Conservation (phyloP, 768 basidiomycete genomes). For the Leccinum rimulosum region DNA sequence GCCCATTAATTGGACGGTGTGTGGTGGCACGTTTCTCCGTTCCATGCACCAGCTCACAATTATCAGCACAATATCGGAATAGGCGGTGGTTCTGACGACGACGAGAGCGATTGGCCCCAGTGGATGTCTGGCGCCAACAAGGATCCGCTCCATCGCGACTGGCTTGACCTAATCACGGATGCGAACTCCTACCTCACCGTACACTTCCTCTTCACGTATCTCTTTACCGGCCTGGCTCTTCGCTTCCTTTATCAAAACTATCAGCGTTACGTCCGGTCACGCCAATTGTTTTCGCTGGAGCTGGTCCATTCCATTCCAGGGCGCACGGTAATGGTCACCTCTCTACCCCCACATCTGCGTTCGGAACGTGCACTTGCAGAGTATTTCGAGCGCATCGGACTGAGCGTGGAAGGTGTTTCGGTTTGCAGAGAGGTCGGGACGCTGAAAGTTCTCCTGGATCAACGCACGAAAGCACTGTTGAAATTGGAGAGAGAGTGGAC, state of each 20-base stretch:
- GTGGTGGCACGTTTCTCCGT: constrained; percentile 21
- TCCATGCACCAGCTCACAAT: not conserved
- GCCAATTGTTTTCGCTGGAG: constrained; percentile 93
- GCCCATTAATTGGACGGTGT: constrained; percentile 91
- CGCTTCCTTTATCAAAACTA: constrained; percentile 90
- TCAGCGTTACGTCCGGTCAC: constrained; percentile 79
- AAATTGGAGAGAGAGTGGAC: constrained; percentile 85
- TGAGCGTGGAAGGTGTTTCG: constrained; percentile 90
- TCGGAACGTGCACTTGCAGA: constrained; percentile 85
- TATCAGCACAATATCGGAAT: constrained; percentile 69
- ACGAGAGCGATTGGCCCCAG: constrained; percentile 48
- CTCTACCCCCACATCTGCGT: constrained; percentile 80
- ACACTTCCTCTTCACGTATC: constrained; percentile 90
- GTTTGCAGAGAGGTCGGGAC: constrained; percentile 81
- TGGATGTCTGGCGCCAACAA: constrained; percentile 24
- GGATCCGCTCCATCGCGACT: constrained; percentile 46
- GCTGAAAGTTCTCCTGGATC: constrained; percentile 70
- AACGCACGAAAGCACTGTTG: constrained; percentile 76
- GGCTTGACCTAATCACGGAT: constrained; percentile 88
- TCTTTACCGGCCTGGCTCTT: constrained; percentile 86
- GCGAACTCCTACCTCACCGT: constrained; percentile 86
- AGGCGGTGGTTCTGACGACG: constrained; percentile 46
- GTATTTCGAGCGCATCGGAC: constrained; percentile 87
- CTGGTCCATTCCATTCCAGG: constrained; percentile 94
- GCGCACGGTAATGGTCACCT: constrained; percentile 85